Percentiles rank a stretch among this genome's conserved stretches.
These are phyloP conservation scores for Sparassis latifolia DNA, from an alignment of 1,284 basidiomycete genomes.

Conservation along the genomic window DNA sequence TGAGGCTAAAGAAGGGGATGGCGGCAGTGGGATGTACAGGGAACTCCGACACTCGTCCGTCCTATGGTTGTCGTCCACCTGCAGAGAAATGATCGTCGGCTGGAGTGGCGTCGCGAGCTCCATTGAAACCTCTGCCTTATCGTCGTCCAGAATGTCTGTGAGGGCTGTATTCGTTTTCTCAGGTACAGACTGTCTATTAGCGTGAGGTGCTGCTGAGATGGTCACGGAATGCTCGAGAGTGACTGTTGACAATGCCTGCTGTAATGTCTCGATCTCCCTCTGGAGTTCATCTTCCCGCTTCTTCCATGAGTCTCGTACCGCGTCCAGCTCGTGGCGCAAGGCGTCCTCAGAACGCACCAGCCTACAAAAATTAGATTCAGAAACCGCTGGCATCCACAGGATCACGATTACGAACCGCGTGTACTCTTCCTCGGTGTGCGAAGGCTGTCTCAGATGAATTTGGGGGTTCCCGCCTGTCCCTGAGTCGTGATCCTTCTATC, in stretches of 20 bases:
- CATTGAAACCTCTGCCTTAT: constrained; percentile 41
- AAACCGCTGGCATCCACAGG: too few relatives aligned
- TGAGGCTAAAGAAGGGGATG: neutral
- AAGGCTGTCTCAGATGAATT: too few relatives aligned
- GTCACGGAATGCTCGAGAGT: neutral
- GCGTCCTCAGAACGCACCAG: neutral
- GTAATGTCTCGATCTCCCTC: constrained; percentile 11
- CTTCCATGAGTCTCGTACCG: neutral
- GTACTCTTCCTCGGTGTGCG: neutral
- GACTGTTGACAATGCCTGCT: constrained; percentile 1
- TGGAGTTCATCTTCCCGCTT: constrained; percentile 7
- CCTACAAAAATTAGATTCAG: neutral
- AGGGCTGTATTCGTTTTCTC: too few relatives aligned
- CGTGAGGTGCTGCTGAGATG: neutral
- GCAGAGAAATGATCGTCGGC: constrained; percentile 29
- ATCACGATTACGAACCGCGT: neutral
- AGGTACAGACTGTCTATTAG: neutral
- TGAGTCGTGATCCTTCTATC: too few relatives aligned
- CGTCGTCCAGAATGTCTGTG: constrained; percentile 19
- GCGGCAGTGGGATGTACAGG: neutral
- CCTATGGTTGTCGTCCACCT: constrained; percentile 8
- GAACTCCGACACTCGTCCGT: neutral
- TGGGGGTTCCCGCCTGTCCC: too few relatives aligned
- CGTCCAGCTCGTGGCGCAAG: neutral
- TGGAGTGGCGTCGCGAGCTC: constrained; percentile 51